Conservation (phyloP, 257 asterid species). For the Petunia axillaris region DNA sequence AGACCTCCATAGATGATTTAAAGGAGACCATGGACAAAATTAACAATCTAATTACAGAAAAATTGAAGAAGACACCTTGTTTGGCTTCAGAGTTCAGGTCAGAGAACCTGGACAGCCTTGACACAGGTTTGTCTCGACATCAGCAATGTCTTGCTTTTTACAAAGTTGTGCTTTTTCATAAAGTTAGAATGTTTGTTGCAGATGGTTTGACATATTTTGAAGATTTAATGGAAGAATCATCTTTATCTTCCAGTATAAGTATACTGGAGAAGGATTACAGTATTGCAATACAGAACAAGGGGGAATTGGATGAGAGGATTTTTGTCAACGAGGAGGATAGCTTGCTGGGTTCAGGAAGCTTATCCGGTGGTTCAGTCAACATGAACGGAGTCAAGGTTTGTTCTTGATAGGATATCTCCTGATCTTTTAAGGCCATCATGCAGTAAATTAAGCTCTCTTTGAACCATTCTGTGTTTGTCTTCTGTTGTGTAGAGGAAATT, state of each 20-base stretch:
- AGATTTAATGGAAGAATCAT: slow-evolving; percentile 76
- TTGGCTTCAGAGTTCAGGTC: slow-evolving; percentile 63
- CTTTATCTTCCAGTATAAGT: slow-evolving; percentile 51
- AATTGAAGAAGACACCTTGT: slow-evolving; percentile 60
- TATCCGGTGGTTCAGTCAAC: slow-evolving; percentile 69
- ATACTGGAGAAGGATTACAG: slow-evolving; percentile 75
- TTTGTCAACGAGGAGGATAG: slow-evolving; percentile 78
- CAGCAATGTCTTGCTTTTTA: background rate
- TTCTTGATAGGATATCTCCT: background rate
- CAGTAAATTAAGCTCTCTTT: background rate
- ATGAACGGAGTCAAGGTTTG: slow-evolving; percentile 53
- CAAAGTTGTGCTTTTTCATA: background rate
- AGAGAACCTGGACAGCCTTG: slow-evolving; percentile 59
- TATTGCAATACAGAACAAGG: slow-evolving; percentile 54
- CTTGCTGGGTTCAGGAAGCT: slow-evolving; percentile 85
- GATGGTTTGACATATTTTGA: slow-evolving; percentile 78
- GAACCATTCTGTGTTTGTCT: slow-evolving; percentile 20
- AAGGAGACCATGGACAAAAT: slow-evolving; percentile 67
- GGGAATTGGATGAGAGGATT: slow-evolving; percentile 88
- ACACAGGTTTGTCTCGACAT: slow-evolving; percentile 54
- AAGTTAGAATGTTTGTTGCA: slow-evolving; percentile 41
- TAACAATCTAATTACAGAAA: slow-evolving; percentile 59
- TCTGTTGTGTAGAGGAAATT: slow-evolving; percentile 64
- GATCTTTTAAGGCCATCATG: slow-evolving; percentile 2
- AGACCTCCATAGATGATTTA: slow-evolving; percentile 83